These are phyloP conservation scores for Aspergillus sp. DNA, from an alignment of 2,329 filamentous ascomycete genomes.

Conservation along the genomic window DNA sequence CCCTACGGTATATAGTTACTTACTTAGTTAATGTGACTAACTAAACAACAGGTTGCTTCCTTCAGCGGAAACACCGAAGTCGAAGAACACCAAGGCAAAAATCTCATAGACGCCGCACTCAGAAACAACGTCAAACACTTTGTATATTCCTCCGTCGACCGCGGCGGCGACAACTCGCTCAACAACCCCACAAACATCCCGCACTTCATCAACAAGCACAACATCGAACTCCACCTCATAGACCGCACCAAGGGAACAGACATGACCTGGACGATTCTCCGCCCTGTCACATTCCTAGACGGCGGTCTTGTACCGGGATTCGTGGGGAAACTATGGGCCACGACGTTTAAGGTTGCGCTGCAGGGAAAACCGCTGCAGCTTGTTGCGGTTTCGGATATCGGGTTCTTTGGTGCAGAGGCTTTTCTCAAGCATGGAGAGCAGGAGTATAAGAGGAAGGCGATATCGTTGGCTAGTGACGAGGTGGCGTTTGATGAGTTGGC, in stretches of 20 bases:
- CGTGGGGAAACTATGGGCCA: constrained; percentile 50
- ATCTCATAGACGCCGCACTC: constrained; percentile 59
- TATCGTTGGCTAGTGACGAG: constrained; percentile 54
- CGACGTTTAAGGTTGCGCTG: constrained; percentile 41
- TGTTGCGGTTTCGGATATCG: constrained; percentile 52
- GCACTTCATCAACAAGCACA: constrained; percentile 63
- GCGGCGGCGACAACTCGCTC: constrained; percentile 56
- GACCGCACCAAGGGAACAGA: constrained; percentile 36
- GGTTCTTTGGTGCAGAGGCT: constrained; percentile 51
- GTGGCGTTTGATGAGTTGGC: constrained; percentile 49
- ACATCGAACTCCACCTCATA: constrained; percentile 63
- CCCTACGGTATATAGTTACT: no score
- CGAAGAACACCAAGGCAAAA: constrained; percentile 58
- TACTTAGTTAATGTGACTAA: no score
- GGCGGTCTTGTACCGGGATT: constrained; percentile 48
- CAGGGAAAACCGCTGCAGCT: constrained; percentile 46
- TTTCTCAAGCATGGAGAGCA: constrained; percentile 49
- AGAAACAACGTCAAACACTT: constrained; percentile 59
- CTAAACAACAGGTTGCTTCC: constrained; percentile 45
- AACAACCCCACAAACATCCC: constrained; percentile 57
- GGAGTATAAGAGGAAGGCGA: constrained; percentile 36
- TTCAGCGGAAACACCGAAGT: constrained; percentile 4
- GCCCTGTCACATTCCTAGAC: constrained; percentile 65
- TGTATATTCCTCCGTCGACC: constrained; percentile 65
- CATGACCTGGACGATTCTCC: constrained; percentile 63